A percentile compares a stretch with the other conserved stretches of the same genome.
phyloP scores from a whole-genome alignment of 2,329 filamentous ascomycete species.

The Fusarium chlamydosporum region DNA sequence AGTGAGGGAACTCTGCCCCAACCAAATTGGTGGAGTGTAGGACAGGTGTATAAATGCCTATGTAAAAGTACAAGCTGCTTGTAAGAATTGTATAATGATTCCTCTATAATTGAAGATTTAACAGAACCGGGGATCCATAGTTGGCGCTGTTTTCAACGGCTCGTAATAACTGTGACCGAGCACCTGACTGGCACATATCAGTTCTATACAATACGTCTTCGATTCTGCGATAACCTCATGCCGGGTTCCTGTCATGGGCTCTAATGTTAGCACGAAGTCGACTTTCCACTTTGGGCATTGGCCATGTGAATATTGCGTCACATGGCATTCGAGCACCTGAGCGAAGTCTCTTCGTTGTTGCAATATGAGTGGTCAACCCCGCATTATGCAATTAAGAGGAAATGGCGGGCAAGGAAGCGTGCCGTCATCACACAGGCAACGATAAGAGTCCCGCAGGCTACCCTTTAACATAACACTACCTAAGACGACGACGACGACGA shows the following conservation, averaged over 20 bases:
- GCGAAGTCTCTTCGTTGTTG: conserved; percentile 11
- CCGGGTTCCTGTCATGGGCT: conserved; percentile 19
- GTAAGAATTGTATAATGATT: background rate
- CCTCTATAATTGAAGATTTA: background rate
- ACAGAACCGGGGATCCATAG: background rate
- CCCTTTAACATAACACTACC: conserved; percentile 34
- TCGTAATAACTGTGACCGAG: background rate
- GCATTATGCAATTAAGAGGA: conserved; percentile 44
- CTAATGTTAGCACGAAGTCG: conserved; percentile 19
- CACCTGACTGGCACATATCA: background rate
- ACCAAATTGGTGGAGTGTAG: conserved; percentile 36
- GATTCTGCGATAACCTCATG: conserved; percentile 28
- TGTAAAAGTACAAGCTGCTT: conserved; percentile 18
- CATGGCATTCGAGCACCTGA: conserved; percentile 48
- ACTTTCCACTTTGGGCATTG: conserved; percentile 1
- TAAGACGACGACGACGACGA: conserved; percentile 45
- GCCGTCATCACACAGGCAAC: conserved; percentile 55
- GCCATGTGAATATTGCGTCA: conserved; percentile 52
- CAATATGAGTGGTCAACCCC: conserved; percentile 46
- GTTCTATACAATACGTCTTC: background rate
- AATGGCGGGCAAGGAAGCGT: conserved; percentile 36
- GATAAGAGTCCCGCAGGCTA: conserved; percentile 52
- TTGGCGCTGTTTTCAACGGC: background rate
- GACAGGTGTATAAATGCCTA: conserved; percentile 23
- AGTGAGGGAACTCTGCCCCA: conserved; percentile 24